A percentile compares a stretch with the other conserved stretches of the same genome.
Conservation (phyloP, 352 stramenopile genomes). For the Phytophthora meadii region DNA sequence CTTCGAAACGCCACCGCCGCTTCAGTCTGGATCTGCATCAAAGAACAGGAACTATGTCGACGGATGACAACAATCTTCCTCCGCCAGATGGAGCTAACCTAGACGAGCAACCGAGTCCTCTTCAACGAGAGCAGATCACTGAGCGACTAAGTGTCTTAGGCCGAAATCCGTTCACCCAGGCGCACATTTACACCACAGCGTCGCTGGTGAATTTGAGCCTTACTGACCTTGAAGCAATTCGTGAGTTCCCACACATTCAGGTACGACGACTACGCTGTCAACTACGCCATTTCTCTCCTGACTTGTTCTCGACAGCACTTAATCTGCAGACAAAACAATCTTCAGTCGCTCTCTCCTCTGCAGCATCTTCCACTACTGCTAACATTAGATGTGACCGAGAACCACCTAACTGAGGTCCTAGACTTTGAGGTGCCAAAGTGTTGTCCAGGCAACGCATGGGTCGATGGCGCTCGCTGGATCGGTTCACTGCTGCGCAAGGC, state of each 20-base stretch:
- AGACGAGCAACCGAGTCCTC: constrained; percentile 7
- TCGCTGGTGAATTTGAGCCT: constrained; percentile 49
- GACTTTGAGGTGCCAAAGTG: constrained; percentile 75
- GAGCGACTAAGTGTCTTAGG: constrained; percentile 56
- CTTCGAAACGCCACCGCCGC: constrained; percentile 26
- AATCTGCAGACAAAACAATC: constrained; percentile 55
- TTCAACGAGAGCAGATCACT: constrained; percentile 45
- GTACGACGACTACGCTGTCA: constrained; percentile 22
- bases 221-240: constrained; percentile 46
- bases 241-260: constrained; percentile 67
- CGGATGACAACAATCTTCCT: constrained; percentile 1
- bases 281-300: neutral
- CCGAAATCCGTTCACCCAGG: constrained; percentile 69
- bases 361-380: constrained; percentile 59
- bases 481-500: constrained; percentile 69
- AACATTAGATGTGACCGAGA: constrained; percentile 63
- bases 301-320: constrained; percentile 53
- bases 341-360: constrained; percentile 53
- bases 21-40: constrained; percentile 10
- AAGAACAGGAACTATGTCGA: constrained; percentile 14
- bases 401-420: constrained; percentile 64
- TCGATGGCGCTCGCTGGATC: constrained; percentile 63
- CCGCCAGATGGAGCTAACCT: constrained; percentile 6
- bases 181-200: constrained; percentile 69
- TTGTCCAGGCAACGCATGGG: constrained; percentile 57